These are phyloP conservation scores for Postia placenta DNA, from an alignment of 768 basidiomycete genomes.

Conservation along the genomic window DNA sequence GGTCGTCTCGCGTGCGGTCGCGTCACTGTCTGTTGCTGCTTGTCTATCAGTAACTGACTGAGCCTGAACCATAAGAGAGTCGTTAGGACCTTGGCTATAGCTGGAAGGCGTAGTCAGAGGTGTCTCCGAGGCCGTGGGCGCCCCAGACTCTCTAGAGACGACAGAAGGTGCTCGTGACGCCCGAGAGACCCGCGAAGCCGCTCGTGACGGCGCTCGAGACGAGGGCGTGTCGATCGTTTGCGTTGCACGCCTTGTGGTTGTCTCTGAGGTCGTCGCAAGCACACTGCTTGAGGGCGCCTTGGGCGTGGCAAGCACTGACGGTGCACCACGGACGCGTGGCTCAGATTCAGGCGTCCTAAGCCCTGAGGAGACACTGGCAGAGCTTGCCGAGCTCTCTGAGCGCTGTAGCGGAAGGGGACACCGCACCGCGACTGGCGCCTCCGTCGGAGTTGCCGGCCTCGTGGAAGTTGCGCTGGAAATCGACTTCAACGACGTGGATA, in stretches of 20 bases:
- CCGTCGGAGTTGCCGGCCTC: no score
- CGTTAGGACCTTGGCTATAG: not conserved
- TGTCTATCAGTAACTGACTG: no score
- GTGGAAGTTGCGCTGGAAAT: no score
- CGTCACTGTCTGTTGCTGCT: not conserved
- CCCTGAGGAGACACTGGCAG: not conserved
- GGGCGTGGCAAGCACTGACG: not conserved
- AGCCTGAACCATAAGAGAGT: no score
- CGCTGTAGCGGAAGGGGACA: not conserved
- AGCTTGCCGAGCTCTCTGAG: not conserved
- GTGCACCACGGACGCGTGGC: not conserved
- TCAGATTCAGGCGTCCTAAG: not conserved
- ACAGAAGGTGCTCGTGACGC: no score
- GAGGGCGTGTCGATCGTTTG: not conserved
- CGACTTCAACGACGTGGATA: not conserved
- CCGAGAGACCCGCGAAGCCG: no score
- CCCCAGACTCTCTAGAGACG: not conserved
- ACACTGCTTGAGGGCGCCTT: not conserved
- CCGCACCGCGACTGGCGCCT: not conserved
- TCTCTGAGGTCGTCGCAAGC: not conserved
- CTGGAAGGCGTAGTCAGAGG: not conserved
- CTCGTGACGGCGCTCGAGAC: no score
- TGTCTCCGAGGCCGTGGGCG: not conserved
- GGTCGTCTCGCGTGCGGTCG: not conserved
- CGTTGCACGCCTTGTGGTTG: not conserved